Evolutionary conservation across 768 basidiomycete genomes (phyloP).

Genomic region (Arthromyces matolae): DNA sequence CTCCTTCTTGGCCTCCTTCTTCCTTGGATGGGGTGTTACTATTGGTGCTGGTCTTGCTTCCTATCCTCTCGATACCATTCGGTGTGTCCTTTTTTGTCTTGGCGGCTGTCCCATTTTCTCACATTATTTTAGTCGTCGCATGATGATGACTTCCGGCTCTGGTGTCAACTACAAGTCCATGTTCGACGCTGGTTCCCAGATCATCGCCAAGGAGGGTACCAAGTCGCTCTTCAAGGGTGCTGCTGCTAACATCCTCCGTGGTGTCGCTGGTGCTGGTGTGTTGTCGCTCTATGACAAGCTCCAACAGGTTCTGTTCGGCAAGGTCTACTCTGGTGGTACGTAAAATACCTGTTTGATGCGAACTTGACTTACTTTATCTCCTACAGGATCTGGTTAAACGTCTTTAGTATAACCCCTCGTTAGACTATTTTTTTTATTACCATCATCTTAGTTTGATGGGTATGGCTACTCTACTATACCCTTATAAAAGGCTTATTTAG

Average conservation of each 20-base stretch:
- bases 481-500: constrained; percentile 31
- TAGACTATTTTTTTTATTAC: constrained; percentile 36
- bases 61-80: constrained; percentile 89
- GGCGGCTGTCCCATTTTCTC: not conserved
- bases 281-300: constrained; percentile 98
- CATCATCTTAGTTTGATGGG: constrained; percentile 28
- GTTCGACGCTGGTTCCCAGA: constrained; percentile 92
- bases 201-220: constrained; percentile 91
- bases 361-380: constrained; percentile 3
- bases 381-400: constrained; percentile 44
- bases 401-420: constrained; percentile 24
- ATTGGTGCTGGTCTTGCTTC: constrained; percentile 99
- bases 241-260: constrained; percentile 93
- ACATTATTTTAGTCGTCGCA: constrained; percentile 80
- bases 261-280: constrained; percentile 99
- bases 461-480: constrained; percentile 43
- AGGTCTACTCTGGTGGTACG: constrained; percentile 96
- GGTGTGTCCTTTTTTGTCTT: constrained; percentile 40
- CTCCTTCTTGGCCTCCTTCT: constrained; percentile 95
- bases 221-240: constrained; percentile 99
- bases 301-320: constrained; percentile 94
- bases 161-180: constrained; percentile 98
- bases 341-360: constrained; percentile 7
- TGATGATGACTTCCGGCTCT: constrained; percentile 99
- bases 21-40: constrained; percentile 98